Evolutionary conservation across 495 filamentous ascomycete genomes (phyloP).

Genomic region (Penicillium simplicissimum): DNA sequence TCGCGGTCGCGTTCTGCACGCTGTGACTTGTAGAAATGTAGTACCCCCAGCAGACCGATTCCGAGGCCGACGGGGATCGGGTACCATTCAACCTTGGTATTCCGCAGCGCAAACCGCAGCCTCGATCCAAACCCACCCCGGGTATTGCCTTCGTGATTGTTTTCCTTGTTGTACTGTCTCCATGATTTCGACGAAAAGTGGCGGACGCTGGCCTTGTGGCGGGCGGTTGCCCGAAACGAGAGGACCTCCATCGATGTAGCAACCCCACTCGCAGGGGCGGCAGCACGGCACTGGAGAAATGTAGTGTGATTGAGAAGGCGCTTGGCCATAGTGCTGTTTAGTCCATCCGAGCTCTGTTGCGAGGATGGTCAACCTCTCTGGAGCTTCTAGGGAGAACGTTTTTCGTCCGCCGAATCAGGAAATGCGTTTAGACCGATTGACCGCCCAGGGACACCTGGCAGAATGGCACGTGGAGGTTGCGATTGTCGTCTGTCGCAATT

Average conservation of each 20-base stretch:
- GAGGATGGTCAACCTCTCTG: conserved; percentile 14
- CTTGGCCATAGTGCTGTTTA: conserved; percentile 42
- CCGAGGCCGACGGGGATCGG: conserved; percentile 92
- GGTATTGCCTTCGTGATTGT: conserved; percentile 36
- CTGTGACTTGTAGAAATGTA: conserved; percentile 78
- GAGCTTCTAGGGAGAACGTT: conserved; percentile 14
- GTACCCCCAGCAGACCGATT: conserved; percentile 79
- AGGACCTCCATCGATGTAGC: conserved; percentile 40
- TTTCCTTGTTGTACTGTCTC: conserved; percentile 39
- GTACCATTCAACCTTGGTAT: conserved; percentile 89
- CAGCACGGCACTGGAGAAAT: conserved; percentile 32
- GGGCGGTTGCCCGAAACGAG: conserved; percentile 44
- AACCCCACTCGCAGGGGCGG: conserved; percentile 29
- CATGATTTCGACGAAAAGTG: conserved; percentile 47
- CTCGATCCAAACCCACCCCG: conserved; percentile 64
- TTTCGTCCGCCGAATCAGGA: conserved; percentile 15
- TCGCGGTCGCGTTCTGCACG: conserved; percentile 53
- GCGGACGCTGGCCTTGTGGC: conserved; percentile 36
- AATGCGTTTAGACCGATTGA: conserved; percentile 14
- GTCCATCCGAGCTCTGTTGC: conserved; percentile 24
- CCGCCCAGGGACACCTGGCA: conserved; percentile 15
- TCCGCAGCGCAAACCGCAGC: conserved; percentile 60
- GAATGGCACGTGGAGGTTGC: conserved; percentile 18
- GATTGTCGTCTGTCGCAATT: not conserved
- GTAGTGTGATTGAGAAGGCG: conserved; percentile 35